A percentile compares a stretch with the other conserved stretches of the same genome.
Evolutionary conservation across 371 early-diverging fungal genomes (phyloP).

Genomic region (Choanephora cucurbitarum): DNA sequence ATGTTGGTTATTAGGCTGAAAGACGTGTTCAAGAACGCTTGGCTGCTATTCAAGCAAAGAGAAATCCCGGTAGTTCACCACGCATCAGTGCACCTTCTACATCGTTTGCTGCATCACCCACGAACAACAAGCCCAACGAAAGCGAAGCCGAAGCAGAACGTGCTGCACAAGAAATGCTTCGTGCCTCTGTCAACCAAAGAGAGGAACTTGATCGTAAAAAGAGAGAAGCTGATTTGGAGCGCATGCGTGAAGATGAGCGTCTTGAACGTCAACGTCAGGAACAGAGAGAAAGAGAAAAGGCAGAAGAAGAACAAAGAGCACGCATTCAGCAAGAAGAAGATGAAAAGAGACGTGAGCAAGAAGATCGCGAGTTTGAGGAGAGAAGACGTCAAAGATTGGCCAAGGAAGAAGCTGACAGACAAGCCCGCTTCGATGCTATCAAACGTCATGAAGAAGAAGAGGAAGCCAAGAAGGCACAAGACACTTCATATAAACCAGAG

Average conservation of each 20-base stretch:
- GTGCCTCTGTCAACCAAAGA: constrained; percentile 27
- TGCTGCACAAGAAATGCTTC: constrained; percentile 38
- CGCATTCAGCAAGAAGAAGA: constrained; percentile 20
- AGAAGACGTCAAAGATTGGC: constrained; percentile 29
- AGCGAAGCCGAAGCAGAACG: constrained; percentile 25
- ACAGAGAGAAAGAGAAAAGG: constrained; percentile 16
- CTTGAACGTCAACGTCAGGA: constrained; percentile 24
- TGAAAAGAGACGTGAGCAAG: constrained; percentile 25
- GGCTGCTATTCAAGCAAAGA: constrained; percentile 45
- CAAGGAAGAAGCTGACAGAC: constrained; percentile 38
- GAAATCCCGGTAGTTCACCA: constrained; percentile 25
- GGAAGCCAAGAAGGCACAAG: constrained; percentile 17
- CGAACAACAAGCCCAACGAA: constrained; percentile 28
- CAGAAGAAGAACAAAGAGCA: constrained; percentile 20
- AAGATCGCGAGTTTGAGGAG: constrained; percentile 33
- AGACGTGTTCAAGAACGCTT: constrained; percentile 55
- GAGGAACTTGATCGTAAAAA: constrained; percentile 27
- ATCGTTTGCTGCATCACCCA: constrained; percentile 11
- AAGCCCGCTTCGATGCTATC: constrained; percentile 40
- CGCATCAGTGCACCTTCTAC: constrained; percentile 6
- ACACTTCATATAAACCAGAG: constrained; percentile 23
- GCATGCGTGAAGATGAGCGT: constrained; percentile 21
- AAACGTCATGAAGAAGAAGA: constrained; percentile 38
- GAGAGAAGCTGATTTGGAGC: constrained; percentile 18
- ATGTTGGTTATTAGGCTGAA: constrained; percentile 36